Base-by-base conservation (phyloP, 257 asterid genomes). In the Paraleonurus japonicus region DNA sequence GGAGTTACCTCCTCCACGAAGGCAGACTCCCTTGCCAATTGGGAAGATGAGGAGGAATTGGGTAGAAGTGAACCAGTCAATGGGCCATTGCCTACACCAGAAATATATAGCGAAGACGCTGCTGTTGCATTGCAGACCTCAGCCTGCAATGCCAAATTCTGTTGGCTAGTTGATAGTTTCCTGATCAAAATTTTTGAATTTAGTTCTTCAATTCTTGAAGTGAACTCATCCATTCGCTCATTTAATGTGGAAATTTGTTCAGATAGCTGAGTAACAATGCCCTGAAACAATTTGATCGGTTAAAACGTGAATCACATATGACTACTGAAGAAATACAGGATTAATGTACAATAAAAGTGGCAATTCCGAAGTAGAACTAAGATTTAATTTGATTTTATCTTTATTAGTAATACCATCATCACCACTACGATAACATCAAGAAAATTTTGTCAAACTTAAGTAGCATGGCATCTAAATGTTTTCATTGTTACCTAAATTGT, bases 181-280 rank as follows among this genome's bases (percentile, higher is more conserved):
- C 80, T 80, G 3, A 69, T 37, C 60, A 83, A 76, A 24, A 92
- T 63, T 75, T 89, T 91, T n/a, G 95, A 82, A 88, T 87, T 92
- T 2, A 95, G 75, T 73, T 89, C 98, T 82, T 95, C 98, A 27
- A 95, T 85, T 57, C 93, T 83, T 20, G 98, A 88, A 37, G 97
- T 92, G 69, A 95, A 92, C 75, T 95, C 99, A 62, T 95, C 97
- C 99, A 95, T 95, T 72, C 99, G 85, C 80, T 95, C 97, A 26
- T 85, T 89, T 76, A 95, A 78, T 8, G 94, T 95, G 41, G 97
- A 89, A 64, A 95, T 89, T 80, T 95, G 97, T 81, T 95, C 99
- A 4, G 96, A 88, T 50, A 95, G 78, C 82, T 89, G 99, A 77
- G 85, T 85, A 37, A 89, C 85, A 26, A 88, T 82, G 43, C 96